These are phyloP conservation scores for Datisca glomerata DNA, from an alignment of 306 rosid species.

Conservation along the genomic window DNA sequence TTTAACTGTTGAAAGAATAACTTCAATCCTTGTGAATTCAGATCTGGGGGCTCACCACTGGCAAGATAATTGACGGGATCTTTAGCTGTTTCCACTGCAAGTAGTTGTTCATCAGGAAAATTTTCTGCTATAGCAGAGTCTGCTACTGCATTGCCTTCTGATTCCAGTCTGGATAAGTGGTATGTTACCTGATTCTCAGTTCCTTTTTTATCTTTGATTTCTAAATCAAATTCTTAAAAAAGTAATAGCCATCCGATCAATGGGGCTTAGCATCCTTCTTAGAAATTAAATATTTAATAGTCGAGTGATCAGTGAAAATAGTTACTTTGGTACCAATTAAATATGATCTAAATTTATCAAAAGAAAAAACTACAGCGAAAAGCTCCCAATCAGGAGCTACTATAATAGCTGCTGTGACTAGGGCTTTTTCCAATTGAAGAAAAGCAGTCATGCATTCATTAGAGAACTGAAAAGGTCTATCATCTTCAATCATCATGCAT, in stretches of 20 bases:
- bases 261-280: not conserved
- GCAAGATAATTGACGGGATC: too few relatives aligned
- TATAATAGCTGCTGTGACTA: too few relatives aligned
- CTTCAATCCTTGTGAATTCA: not conserved
- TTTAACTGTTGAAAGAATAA: too few relatives aligned
- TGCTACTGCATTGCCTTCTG: not conserved
- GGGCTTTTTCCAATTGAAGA: too few relatives aligned
- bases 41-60: not conserved
- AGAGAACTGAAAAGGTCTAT: too few relatives aligned
- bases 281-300: too few relatives aligned
- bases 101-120: not conserved
- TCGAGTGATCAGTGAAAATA: not conserved
- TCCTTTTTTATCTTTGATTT: not conserved
- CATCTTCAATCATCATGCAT: too few relatives aligned
- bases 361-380: not conserved
- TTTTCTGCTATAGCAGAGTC: not conserved
- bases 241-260: not conserved
- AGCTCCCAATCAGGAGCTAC: too few relatives aligned
- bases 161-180: not conserved
- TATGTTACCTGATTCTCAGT: not conserved
- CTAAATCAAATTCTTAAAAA: not conserved
- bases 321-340: not conserved
- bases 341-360: not conserved
- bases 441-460: too few relatives aligned
- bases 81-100: too few relatives aligned